Conservation (phyloP, 2,329 filamentous ascomycete genomes). For the Laburnicola sp. region DNA sequence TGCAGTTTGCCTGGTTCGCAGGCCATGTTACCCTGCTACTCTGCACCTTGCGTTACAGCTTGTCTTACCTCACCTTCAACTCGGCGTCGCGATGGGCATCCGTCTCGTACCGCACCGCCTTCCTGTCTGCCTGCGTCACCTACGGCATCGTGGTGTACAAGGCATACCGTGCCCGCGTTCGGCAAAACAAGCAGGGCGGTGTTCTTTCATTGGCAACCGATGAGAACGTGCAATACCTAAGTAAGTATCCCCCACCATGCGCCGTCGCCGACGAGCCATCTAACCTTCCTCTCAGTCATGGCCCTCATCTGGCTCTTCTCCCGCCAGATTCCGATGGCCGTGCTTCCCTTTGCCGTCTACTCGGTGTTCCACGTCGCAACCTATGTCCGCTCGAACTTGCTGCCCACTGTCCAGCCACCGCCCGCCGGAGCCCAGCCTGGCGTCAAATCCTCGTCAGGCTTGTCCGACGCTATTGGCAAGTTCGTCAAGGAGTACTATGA, state of each 20-base stretch:
- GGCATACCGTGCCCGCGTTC: slow-evolving; percentile 83
- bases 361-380: slow-evolving; percentile 98
- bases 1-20: slow-evolving; percentile 75
- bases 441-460: slow-evolving; percentile 61
- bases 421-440: slow-evolving; percentile 55
- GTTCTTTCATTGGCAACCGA: slow-evolving; percentile 72
- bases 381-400: slow-evolving; percentile 89
- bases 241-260: slow-evolving; percentile 58
- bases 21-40: slow-evolving; percentile 88
- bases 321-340: slow-evolving; percentile 83
- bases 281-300: slow-evolving; percentile 65
- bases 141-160: slow-evolving; percentile 99
- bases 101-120: slow-evolving; percentile 87
- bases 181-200: slow-evolving; percentile 69
- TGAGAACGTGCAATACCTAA: slow-evolving; percentile 96
- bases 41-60: slow-evolving; percentile 76
- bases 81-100: slow-evolving; percentile 75
- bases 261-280: slow-evolving; percentile 2
- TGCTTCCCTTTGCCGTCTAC: slow-evolving; percentile 95
- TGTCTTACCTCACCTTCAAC: slow-evolving; percentile 90
- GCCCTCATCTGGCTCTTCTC: slow-evolving; percentile 93
- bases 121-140: slow-evolving; percentile 83
- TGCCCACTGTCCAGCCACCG: slow-evolving; percentile 79
- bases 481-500: slow-evolving; percentile 99
- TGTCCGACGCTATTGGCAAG: slow-evolving; percentile 80